Evolutionary conservation across 1,139 yeast genomes (phyloP), one percentile per base, ranked within the genome.

Genomic region (Protomyces arabidopsidicola): DNA sequence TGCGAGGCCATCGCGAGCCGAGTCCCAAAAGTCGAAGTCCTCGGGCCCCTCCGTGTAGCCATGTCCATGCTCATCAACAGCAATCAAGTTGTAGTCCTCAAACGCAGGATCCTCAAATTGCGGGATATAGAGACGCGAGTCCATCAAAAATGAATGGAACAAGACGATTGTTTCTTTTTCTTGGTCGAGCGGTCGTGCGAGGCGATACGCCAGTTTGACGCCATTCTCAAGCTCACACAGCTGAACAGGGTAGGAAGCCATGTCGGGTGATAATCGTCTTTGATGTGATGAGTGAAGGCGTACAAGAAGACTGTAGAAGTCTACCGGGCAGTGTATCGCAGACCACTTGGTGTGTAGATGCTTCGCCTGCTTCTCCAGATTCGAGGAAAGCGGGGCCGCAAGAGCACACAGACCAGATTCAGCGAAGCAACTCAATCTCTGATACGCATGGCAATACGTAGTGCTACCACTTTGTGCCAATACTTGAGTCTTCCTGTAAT

Each of bases 1-100:
- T 10, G 50, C 55, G 16, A 57, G 38, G 22, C 55, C 38, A 16
- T 50, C 55, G 22, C 34, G 18, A 3, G 61, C 61, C 20, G 61
- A 45, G 24, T 57, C 55, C 61, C 61, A 57, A 51, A 50, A 57
- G 9, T 55, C 36, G 10, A 50, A 57, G 6, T 20, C 9, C 18
- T 53, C n/a, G 16, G 27, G 50, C 16, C 55, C 51, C 10, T 16
- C 31, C 12, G 61, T 50, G 16, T 27, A 39, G 14, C 61, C 61
- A 27, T 57, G 61, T 14, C 61, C 61, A 22, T 50, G 61, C 18
- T 50, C 55, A 16, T 57, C 61, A 8, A 57, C 50, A 14, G 61
- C 61, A 12, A 57, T 14, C 36, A 57, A 38, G n/a, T 57, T 57
- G 39, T 18, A 51, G n/a, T 20, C 61, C 9, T 12, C 55, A 45